Evolutionary conservation across 257 asterid genomes (phyloP).

Genomic region (Echites panduratus): DNA sequence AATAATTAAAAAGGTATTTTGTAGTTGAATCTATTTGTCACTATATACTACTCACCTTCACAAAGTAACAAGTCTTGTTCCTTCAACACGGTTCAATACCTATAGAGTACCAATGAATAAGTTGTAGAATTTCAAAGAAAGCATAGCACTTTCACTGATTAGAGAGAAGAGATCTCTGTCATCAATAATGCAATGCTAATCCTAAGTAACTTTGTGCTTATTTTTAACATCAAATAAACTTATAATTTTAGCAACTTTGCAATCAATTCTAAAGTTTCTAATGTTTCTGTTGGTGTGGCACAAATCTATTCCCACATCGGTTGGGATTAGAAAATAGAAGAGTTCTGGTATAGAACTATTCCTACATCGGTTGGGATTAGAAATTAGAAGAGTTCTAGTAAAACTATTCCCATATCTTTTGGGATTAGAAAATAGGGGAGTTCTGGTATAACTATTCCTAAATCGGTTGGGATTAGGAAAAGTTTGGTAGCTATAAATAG

Average conservation of each 20-base stretch:
- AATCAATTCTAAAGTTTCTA: background rate
- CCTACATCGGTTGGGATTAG: too few relatives aligned
- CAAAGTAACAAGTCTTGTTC: conserved; percentile 74
- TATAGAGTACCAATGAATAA: conserved; percentile 19
- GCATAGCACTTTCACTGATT: background rate
- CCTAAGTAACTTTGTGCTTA: background rate
- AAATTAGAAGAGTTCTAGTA: too few relatives aligned
- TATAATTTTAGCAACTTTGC: background rate
- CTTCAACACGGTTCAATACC: conserved; percentile 67
- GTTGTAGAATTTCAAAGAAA: background rate
- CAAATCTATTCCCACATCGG: too few relatives aligned
- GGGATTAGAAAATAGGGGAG: too few relatives aligned
- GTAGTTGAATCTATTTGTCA: background rate
- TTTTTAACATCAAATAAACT: background rate
- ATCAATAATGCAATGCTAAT: too few relatives aligned
- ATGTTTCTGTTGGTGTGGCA: too few relatives aligned
- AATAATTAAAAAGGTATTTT: conserved; percentile 9
- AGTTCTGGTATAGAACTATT: too few relatives aligned
- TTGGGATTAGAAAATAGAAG: too few relatives aligned
- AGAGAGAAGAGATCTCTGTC: background rate
- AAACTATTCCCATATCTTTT: too few relatives aligned
- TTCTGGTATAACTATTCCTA: too few relatives aligned
- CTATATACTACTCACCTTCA: conserved; percentile 47
- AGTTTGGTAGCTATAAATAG: too few relatives aligned
- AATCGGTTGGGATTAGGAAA: too few relatives aligned